Percentiles rank a stretch among this genome's conserved stretches.
Evolutionary conservation across 225 moss, liverwort and hornwort species (phyloP).

Genomic region (Rhytidiadelphus loreus): DNA sequence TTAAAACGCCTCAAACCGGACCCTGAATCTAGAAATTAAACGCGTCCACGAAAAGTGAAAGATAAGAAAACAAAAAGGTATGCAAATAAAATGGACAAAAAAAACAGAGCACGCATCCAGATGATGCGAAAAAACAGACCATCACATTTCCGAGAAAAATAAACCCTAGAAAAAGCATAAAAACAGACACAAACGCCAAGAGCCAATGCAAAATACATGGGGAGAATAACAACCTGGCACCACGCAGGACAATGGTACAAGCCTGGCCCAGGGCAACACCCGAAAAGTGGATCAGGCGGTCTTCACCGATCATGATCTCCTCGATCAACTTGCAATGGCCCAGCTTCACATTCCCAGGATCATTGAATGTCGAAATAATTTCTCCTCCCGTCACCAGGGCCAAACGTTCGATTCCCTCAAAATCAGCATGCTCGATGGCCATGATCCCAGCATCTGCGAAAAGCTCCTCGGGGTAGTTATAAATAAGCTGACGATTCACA

Average conservation of each 20-base stretch:
- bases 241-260: slow-evolving; percentile 89
- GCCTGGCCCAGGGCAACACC: slow-evolving; percentile 94
- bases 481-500: slow-evolving; percentile 91
- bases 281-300: slow-evolving; percentile 89
- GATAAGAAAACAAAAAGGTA: not conserved
- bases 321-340: slow-evolving; percentile 96
- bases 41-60: not conserved
- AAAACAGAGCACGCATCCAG: too few species aligned
- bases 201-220: not conserved
- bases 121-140: not conserved
- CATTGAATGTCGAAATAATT: slow-evolving; percentile 88
- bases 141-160: not conserved
- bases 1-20: too few species aligned
- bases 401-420: slow-evolving; percentile 84
- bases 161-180: not conserved
- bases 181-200: not conserved
- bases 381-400: slow-evolving; percentile 96
- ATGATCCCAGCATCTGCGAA: slow-evolving; percentile 95
- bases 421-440: slow-evolving; percentile 99
- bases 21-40: not conserved
- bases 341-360: slow-evolving; percentile 74
- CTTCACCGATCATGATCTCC: slow-evolving; percentile 99
- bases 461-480: slow-evolving; percentile 93
- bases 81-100: not conserved
- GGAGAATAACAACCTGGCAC: slow-evolving; percentile 60